phyloP scores from a whole-genome alignment of 139 green algal genomes.

The Spirogloea muscicola region DNA sequence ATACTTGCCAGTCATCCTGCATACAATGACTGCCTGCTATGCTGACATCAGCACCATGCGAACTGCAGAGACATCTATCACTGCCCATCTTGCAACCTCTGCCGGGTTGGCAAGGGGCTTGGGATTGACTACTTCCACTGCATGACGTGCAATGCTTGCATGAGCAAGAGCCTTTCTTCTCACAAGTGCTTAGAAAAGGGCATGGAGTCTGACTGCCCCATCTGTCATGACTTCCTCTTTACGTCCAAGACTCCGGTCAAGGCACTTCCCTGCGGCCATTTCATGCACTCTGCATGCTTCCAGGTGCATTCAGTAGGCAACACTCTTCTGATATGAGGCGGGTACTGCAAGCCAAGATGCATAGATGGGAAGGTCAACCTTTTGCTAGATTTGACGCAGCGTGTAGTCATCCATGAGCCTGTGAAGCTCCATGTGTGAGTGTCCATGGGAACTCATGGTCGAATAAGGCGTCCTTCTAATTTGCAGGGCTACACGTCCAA shows the following conservation, averaged over 20 bases:
- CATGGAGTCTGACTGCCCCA: conserved; percentile 83
- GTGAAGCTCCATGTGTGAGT: neutral
- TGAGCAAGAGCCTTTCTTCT: conserved; percentile 73
- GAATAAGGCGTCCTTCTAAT: too few relatives aligned
- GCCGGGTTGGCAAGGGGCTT: conserved; percentile 69
- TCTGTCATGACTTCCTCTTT: conserved; percentile 94
- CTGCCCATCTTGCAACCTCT: conserved; percentile 99
- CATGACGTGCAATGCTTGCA: conserved; percentile 98
- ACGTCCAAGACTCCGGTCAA: conserved; percentile 66
- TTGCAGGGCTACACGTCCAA: conserved; percentile 73
- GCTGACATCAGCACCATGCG: too few relatives aligned
- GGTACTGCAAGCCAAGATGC: too few relatives aligned
- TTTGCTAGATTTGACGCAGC: neutral
- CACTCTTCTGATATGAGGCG: conserved; percentile 2
- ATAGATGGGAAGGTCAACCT: neutral
- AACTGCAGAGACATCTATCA: conserved; percentile 83
- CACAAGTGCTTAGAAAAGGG: conserved; percentile 85
- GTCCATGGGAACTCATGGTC: too few relatives aligned
- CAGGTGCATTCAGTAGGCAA: too few relatives aligned
- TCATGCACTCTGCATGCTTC: conserved; percentile 95
- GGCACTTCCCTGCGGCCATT: conserved; percentile 92
- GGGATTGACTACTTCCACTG: conserved; percentile 95
- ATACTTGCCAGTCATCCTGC: too few relatives aligned
- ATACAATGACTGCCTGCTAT: neutral
- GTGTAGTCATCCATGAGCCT: too few relatives aligned